Base-by-base conservation (phyloP, 257 asterid genomes). In the Craterostigma plantagineum region DNA sequence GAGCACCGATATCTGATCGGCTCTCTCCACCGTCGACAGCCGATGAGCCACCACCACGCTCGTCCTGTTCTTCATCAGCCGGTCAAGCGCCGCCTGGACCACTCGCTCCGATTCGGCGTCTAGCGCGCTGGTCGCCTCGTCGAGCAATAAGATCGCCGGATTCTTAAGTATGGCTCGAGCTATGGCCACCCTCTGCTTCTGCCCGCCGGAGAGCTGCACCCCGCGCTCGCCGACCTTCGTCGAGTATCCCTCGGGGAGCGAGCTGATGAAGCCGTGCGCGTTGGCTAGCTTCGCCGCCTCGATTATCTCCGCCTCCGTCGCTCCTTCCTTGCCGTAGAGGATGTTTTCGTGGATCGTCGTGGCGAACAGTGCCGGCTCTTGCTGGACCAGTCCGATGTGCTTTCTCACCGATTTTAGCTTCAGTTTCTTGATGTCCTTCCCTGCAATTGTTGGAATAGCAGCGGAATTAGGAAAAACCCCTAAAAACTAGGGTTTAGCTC, bases 311-410 rank as follows among this genome's bases (percentile, higher is more conserved):
- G 51, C 56, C 42, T 90, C 99, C 0, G 99, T 57, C 8, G 96
- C 84, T 52, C 94, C 95, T 43, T 77, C 99, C 67, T 83, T 83
- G 7, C 99, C 99, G 10, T 90, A 83, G 0, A 83, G 58, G 40
- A 90, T 80, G 87, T 90, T 90, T 16, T 79, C 96, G 27, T 77
- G 76, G 52, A 80, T 90, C 0, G 99, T 64, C 17, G 92, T 79
- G 39, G 92, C 99, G 16, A 90, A 90, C 3, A 90, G 96, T 36
- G 99, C 94, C 0, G 99, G 99, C 48, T 90, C 99, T 60, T 90
- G 99, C 54, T 79, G 96, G 54, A 83, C 99, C 16, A 90, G 49
- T 35, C 99, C 95, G 14, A 90, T 83, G 76, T 72, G 77, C 57
- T 71, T 90, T 57, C 99, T 68, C 1, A 80, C 18, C 3, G 92